These are phyloP conservation scores for Trichoderma simmonsii DNA, from an alignment of 2,329 filamentous ascomycete species.

Conservation along the genomic window DNA sequence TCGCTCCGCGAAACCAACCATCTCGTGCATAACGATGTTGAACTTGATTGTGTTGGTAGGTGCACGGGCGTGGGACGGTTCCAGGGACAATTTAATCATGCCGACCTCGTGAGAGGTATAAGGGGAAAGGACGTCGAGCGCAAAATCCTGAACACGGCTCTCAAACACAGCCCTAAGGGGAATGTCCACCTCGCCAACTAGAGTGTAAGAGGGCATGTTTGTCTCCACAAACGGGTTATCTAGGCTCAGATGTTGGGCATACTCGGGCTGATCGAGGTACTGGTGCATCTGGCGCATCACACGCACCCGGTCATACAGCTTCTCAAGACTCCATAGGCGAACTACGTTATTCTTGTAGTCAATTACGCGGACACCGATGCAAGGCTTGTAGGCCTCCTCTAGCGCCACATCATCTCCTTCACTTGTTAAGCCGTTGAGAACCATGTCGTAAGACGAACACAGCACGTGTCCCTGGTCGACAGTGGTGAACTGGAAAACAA, in stretches of 20 bases:
- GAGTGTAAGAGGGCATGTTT: slow-evolving; percentile 87
- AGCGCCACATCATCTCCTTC: slow-evolving; percentile 82
- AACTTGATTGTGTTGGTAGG: slow-evolving; percentile 93
- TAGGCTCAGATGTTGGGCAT: slow-evolving; percentile 85
- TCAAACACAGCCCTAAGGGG: slow-evolving; percentile 92
- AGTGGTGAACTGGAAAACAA: slow-evolving; percentile 92
- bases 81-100: slow-evolving; percentile 84
- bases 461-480: slow-evolving; percentile 84
- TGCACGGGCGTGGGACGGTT: slow-evolving; percentile 89
- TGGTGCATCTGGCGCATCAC: slow-evolving; percentile 97
- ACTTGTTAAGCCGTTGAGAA: slow-evolving; percentile 82
- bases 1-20: slow-evolving; percentile 89
- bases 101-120: slow-evolving; percentile 90
- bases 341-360: slow-evolving; percentile 85
- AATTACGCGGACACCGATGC: slow-evolving; percentile 83
- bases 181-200: slow-evolving; percentile 90
- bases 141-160: slow-evolving; percentile 90
- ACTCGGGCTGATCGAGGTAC: slow-evolving; percentile 92
- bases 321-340: slow-evolving; percentile 91
- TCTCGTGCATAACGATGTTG: slow-evolving; percentile 97
- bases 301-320: slow-evolving; percentile 80
- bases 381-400: slow-evolving; percentile 80
- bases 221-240: slow-evolving; percentile 91
- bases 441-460: slow-evolving; percentile 94
- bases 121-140: slow-evolving; percentile 84